A percentile compares a stretch with the other conserved stretches of the same genome.
phyloP scores from a whole-genome alignment of 1,284 basidiomycete species.

The Cryptococcus sp. region DNA sequence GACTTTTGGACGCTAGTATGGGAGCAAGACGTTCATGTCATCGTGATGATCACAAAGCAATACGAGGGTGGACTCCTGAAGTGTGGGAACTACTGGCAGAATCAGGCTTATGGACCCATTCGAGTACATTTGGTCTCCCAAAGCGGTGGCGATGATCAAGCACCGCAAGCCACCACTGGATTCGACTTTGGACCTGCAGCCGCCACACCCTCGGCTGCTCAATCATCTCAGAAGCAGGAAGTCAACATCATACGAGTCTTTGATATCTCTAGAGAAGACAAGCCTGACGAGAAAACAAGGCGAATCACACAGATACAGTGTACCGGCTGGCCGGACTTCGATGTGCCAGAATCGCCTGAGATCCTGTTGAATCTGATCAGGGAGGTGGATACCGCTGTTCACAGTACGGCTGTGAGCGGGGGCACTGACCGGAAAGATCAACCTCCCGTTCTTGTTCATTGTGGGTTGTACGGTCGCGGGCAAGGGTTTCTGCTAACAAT shows the following conservation, averaged over 20 bases:
- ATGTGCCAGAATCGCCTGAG: constrained; percentile 78
- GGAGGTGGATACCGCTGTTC: constrained; percentile 61
- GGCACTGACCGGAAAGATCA: constrained; percentile 26
- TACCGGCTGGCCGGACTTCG: constrained; percentile 90
- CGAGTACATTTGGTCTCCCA: constrained; percentile 66
- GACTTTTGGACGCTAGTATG: constrained; percentile 85
- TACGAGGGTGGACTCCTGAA: constrained; percentile 85
- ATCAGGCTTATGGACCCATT: constrained; percentile 69
- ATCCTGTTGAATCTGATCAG: constrained; percentile 70
- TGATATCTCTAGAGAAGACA: constrained; percentile 63
- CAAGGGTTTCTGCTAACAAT: constrained; percentile 53
- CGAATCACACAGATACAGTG: constrained; percentile 74
- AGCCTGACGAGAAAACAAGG: constrained; percentile 63
- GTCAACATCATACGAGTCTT: constrained; percentile 67
- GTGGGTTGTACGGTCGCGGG: constrained; percentile 22
- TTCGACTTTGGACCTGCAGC: constrained; percentile 50
- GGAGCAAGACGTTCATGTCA: constrained; percentile 59
- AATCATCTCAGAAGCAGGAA: constrained; percentile 7
- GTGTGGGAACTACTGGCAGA: constrained; percentile 88
- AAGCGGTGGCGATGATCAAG: constrained; percentile 56
- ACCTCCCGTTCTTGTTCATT: constrained; percentile 54
- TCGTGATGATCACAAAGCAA: constrained; percentile 82
- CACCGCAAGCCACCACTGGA: constrained; percentile 33
- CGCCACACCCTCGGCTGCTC: constrained; percentile 11
- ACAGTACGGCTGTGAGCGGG: constrained; percentile 58